Base-by-base conservation (phyloP, 805 yeast genomes). In the Schizosaccharomyces lindneri region DNA sequence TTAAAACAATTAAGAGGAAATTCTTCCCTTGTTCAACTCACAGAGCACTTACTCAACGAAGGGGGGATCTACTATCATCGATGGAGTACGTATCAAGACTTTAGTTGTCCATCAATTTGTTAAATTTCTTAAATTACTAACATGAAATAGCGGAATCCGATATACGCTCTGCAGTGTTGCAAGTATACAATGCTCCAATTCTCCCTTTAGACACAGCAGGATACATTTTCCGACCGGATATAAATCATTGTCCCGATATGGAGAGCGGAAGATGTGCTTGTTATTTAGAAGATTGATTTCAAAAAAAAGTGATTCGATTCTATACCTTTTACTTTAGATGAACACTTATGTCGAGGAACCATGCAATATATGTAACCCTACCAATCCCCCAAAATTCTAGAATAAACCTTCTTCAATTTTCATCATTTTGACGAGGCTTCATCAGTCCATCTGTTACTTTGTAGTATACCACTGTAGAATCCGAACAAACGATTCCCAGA, bases 391-490 rank as follows among this genome's bases (percentile, higher is more conserved):
- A 19, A 46, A 46, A 46, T 1, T 5, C 6, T 4, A 11, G 1
- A 11, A 46, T 46, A 46, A 9, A n/a, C 21, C 7, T 21, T 24
- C 19, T 4, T 51, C 27, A 57, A 19, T 57, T 24, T 36, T 57
- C 60, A 21, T 57, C 43, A n/a, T 57, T 57, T 32, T 57, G 60
- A 9, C 48, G 31, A 7, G 60, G 60, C 46, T 57, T 57, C 27
- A 57, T 36, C 9, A 32, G 27, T 29, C 60, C 60, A n/a, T 57
- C 60, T n/a, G 43, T 36, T 5, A 57, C 29, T 27, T 36, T 57
- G 60, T 57, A 57, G 36, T 57, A 57, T 29, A 57, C 43, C 13
- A 57, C 27, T 7, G 60, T 57, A n/a, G 60, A 57, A 36, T 57
- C 60, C 21, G 41, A 29, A 36, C 60, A 36, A 39, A 57, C 27